Conservation (phyloP, 2,329 filamentous ascomycete species). For the Aaosphaeria pasadenensis region DNA sequence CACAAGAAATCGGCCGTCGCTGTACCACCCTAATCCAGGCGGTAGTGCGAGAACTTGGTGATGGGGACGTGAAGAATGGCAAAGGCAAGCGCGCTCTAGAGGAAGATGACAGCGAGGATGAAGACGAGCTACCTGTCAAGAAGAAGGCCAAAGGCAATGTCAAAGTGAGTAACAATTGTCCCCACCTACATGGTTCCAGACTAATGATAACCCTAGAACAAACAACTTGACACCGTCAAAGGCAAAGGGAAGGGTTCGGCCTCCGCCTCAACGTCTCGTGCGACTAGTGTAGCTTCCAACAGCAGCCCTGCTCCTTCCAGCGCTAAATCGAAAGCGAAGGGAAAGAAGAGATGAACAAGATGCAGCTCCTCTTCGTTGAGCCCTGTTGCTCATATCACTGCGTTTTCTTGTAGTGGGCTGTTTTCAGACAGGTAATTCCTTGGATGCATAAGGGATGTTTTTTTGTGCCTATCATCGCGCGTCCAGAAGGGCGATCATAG, state of each 20-base stretch:
- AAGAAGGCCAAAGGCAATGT: conserved; percentile 90
- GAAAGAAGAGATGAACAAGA: conserved; percentile 48
- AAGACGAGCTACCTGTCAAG: conserved; percentile 74
- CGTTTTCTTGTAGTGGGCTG: too few relatives aligned
- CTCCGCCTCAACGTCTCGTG: conserved; percentile 75
- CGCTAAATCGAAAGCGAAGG: conserved; percentile 44
- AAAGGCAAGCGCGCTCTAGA: conserved; percentile 75
- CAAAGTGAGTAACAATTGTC: conserved; percentile 61
- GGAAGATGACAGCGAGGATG: conserved; percentile 79
- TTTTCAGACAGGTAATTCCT: too few relatives aligned
- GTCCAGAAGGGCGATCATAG: too few relatives aligned
- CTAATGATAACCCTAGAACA: conserved; percentile 63
- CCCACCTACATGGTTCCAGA: background rate
- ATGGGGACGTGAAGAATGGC: conserved; percentile 54
- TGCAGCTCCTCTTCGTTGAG: too few relatives aligned
- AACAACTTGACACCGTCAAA: conserved; percentile 87
- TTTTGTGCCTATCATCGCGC: too few relatives aligned
- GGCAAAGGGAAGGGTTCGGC: conserved; percentile 67
- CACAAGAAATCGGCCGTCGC: conserved; percentile 84
- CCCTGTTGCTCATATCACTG: too few relatives aligned
- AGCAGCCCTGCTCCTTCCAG: conserved; percentile 48
- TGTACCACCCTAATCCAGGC: conserved; percentile 94
- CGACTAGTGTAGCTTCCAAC: conserved; percentile 82
- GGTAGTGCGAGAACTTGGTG: conserved; percentile 89
- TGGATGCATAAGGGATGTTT: too few relatives aligned